These are phyloP conservation scores for Dioscorea zingiberensis DNA, from an alignment of 106 monocot species.

Conservation along the genomic window DNA sequence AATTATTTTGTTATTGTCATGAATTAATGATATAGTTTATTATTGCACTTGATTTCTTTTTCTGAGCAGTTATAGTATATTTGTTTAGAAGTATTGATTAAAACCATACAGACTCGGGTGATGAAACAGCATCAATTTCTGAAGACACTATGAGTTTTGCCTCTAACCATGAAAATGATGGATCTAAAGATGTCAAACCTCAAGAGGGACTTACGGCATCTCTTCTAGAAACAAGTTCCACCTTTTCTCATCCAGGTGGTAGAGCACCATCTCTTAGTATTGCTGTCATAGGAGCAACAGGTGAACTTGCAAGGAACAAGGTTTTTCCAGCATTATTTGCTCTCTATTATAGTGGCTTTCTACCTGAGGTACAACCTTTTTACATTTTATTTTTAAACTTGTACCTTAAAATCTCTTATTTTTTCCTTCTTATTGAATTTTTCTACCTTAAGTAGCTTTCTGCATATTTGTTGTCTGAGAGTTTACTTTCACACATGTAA, in stretches of 20 bases:
- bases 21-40: too few relatives aligned
- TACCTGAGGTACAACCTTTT: conserved; percentile 51
- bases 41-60: too few relatives aligned
- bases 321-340: conserved; percentile 94
- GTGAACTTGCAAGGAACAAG: conserved; percentile 78
- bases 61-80: too few relatives aligned
- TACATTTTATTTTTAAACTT: too few relatives aligned
- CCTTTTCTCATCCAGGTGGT: conserved; percentile 1
- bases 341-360: conserved; percentile 78
- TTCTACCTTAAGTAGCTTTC: too few relatives aligned
- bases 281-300: conserved; percentile 77
- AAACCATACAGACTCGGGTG: too few relatives aligned
- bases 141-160: too few relatives aligned
- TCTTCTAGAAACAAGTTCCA: conserved; percentile 2
- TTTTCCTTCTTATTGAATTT: too few relatives aligned
- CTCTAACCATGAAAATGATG: background rate
- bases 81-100: too few relatives aligned
- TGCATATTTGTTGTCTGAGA: background rate
- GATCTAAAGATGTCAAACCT: conserved; percentile 6
- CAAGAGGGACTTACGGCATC: conserved; percentile 12
- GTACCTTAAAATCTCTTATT: too few relatives aligned
- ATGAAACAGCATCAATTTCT: too few relatives aligned
- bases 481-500: background rate
- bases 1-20: too few relatives aligned
- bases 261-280: conserved; percentile 66